Evolutionary conservation across 2,329 filamentous ascomycete genomes (phyloP), one percentile per base, ranked within the genome.

Genomic region (Fusarium mangiferae): DNA sequence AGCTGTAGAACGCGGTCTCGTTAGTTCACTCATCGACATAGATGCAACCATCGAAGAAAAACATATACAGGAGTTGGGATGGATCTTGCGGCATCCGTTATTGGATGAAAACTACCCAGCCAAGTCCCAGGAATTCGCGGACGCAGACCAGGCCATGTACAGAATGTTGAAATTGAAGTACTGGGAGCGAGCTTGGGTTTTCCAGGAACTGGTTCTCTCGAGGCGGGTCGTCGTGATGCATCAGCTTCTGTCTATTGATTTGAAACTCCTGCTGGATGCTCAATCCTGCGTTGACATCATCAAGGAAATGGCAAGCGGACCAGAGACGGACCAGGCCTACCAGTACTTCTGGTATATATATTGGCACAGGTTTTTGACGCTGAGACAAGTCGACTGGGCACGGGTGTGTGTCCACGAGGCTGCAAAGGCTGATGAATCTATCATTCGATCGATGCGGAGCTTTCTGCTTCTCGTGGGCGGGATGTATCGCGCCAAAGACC

Each of bases 161-260:
- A 13, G 12, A 28, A 46, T 6, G 44, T 9, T 46, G 5, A 2
- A 9, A 46, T 46, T 28, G 44, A 46, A 46, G 3, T 22, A 46
- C 38, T 62, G 63, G 63, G 15, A 41, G 22, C 62, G 66, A 33
- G 55, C 48, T 17, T 67, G 62, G 55, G 36, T 56, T 18, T 67
- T 67, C 14, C 66, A 68, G 30, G 66, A 67, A 10, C 7, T 67
- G 3, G 55, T 42, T 3, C 36, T 67, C 11, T 36, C 66, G 9
- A 42, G 14, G 6, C 36, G 33, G 1, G 28, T 41, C 14, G 18
- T 62, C 4, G 39, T 67, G 5, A n/a, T 68, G 1, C 41, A 62
- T 26, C 26, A 20, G 7, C 42, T 36, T 20, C 8, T 18, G 9
- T 48, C 24, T 0, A 48, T 68, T 7, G 18, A 35, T 12, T 22